A percentile compares a stretch with the other conserved stretches of the same genome.
These are phyloP conservation scores for Dothistroma pini DNA, from an alignment of 2,329 filamentous ascomycete genomes.

Conservation along the genomic window DNA sequence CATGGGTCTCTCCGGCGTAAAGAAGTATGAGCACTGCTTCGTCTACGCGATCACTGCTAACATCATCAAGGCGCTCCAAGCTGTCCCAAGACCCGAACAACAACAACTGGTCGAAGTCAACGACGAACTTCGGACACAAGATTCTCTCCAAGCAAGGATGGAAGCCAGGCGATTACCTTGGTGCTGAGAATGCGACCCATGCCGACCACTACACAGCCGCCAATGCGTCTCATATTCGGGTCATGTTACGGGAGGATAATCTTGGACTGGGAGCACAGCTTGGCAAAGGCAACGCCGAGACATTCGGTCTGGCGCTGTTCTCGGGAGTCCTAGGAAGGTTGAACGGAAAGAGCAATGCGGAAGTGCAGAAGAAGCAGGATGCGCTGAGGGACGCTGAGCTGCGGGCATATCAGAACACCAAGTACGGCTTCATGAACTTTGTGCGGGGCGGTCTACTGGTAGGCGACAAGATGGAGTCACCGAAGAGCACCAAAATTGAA, in stretches of 20 bases:
- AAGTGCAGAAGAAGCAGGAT: constrained; percentile 66
- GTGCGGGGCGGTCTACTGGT: constrained; percentile 75
- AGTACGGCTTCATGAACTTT: constrained; percentile 79
- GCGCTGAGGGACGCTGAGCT: constrained; percentile 67
- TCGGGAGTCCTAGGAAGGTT: constrained; percentile 81
- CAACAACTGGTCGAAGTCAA: constrained; percentile 83
- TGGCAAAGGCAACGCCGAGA: constrained; percentile 62
- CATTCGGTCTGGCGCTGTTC: constrained; percentile 83
- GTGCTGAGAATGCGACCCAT: constrained; percentile 71
- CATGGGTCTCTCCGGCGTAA: constrained; percentile 11
- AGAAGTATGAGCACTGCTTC: constrained; percentile 3
- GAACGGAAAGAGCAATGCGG: constrained; percentile 79
- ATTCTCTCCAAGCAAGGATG: constrained; percentile 88
- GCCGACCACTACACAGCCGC: constrained; percentile 72
- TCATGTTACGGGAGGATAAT: constrained; percentile 84
- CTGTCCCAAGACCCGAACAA: constrained; percentile 93
- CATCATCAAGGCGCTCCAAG: constrained; percentile 48
- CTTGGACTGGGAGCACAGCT: constrained; percentile 81
- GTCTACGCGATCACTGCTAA: not conserved
- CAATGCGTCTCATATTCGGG: constrained; percentile 79
- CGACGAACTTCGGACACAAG: constrained; percentile 79
- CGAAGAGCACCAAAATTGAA: constrained; percentile 15
- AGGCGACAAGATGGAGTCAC: constrained; percentile 52
- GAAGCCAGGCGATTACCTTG: constrained; percentile 79
- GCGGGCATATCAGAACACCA: constrained; percentile 68